phyloP scores from a whole-genome alignment of 345 rosid species.

The Eucalyptus viminalis region DNA sequence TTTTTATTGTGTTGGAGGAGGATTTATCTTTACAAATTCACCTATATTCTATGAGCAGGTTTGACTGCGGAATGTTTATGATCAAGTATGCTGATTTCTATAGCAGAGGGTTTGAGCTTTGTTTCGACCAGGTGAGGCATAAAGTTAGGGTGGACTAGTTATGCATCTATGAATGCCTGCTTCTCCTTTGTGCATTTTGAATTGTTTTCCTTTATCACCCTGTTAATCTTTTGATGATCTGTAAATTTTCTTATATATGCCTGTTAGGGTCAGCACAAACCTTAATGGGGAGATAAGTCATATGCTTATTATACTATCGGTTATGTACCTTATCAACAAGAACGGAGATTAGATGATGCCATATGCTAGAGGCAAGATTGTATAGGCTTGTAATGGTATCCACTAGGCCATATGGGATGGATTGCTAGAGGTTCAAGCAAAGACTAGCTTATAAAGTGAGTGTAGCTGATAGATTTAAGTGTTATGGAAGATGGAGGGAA shows the following conservation, averaged over 20 bases:
- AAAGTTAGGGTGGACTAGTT: neutral
- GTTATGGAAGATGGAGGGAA: neutral
- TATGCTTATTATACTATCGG: neutral
- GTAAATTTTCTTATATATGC: neutral
- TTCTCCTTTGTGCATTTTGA: neutral
- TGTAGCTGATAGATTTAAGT: neutral
- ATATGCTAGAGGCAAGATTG: neutral
- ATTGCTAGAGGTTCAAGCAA: neutral
- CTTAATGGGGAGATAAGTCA: neutral
- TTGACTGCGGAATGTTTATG: constrained; percentile 97
- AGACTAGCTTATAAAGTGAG: neutral
- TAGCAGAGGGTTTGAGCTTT: constrained; percentile 78
- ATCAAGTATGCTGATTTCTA: constrained; percentile 86
- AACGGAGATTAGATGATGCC: neutral
- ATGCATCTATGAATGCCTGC: neutral
- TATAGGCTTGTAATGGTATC: neutral
- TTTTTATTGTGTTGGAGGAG: neutral
- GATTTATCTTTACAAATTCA: neutral
- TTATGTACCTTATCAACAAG: neutral
- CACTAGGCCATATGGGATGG: neutral
- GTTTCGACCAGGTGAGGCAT: constrained; percentile 69
- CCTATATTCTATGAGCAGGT: constrained; percentile 26
- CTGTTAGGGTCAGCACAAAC: neutral
- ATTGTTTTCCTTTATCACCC: neutral
- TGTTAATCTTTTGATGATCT: neutral